A percentile compares a stretch with the other conserved stretches of the same genome.
Conservation (phyloP, 2,329 filamentous ascomycete genomes). For the Penicillium frequentans region DNA sequence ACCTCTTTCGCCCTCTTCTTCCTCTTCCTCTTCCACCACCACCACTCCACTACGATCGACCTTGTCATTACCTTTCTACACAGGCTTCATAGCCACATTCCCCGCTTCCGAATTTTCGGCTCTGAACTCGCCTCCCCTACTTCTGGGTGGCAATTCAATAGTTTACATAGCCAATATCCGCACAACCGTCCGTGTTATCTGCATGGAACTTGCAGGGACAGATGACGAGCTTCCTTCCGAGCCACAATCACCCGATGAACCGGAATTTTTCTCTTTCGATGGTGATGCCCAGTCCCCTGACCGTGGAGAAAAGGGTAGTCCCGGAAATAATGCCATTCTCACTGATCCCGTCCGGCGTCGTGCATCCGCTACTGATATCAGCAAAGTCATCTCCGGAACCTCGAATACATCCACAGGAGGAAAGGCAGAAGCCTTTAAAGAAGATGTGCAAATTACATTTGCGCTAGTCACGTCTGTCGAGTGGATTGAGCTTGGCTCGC, state of each 20-base stretch:
- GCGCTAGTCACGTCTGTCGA: constrained; percentile 59
- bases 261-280: constrained; percentile 48
- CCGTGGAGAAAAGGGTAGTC: not conserved
- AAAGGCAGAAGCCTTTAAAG: constrained; percentile 16
- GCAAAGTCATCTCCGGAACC: constrained; percentile 25
- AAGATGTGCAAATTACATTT: constrained; percentile 52
- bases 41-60: constrained; percentile 8
- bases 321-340: not conserved
- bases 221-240: constrained; percentile 22
- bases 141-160: constrained; percentile 61
- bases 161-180: constrained; percentile 86
- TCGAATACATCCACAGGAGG: not conserved
- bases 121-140: constrained; percentile 50
- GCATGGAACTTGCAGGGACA: constrained; percentile 45
- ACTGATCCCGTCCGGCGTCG: constrained; percentile 3
- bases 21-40: constrained; percentile 48
- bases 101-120: constrained; percentile 55
- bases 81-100: constrained; percentile 71
- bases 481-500: constrained; percentile 58
- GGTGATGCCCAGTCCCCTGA: constrained; percentile 28
- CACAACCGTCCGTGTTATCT: constrained; percentile 72
- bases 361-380: constrained; percentile 24
- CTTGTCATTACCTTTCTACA: constrained; percentile 49
- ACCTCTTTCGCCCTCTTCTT: not conserved
- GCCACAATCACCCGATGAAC: constrained; percentile 34